Percentiles rank a stretch among this genome's conserved stretches.
Evolutionary conservation across 306 rosid genomes (phyloP).

Genomic region (Medicago arabica): DNA sequence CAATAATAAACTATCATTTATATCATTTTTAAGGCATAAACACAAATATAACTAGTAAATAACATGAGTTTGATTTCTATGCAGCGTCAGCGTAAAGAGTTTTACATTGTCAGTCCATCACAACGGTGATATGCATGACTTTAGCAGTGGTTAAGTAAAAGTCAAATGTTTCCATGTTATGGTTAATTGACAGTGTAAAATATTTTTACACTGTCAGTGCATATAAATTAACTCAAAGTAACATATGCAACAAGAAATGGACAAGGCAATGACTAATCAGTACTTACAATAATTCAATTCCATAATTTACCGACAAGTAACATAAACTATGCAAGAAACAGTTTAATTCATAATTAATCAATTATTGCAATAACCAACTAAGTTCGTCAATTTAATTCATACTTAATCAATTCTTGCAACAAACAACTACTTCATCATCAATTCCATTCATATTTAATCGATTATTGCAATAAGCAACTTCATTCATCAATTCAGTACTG

Average conservation of each 20-base stretch:
- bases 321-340: neutral
- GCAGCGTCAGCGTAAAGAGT: too few relatives aligned
- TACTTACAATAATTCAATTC: neutral
- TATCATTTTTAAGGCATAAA: neutral
- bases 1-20: neutral
- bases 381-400: constrained; percentile 11
- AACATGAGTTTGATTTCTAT: too few relatives aligned
- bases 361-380: neutral
- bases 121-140: too few relatives aligned
- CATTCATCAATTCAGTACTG: constrained; percentile 12
- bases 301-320: neutral
- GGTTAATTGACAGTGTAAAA: too few relatives aligned
- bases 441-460: constrained; percentile 9
- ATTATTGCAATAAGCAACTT: neutral
- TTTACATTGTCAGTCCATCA: too few relatives aligned
- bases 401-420: too few relatives aligned
- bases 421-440: too few relatives aligned
- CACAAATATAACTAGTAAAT: constrained; percentile 14
- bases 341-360: neutral
- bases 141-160: too few relatives aligned
- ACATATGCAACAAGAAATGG: too few relatives aligned
- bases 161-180: too few relatives aligned
- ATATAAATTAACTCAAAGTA: neutral
- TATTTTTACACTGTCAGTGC: too few relatives aligned
- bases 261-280: neutral